Evolutionary conservation across 1,284 basidiomycete species (phyloP).

Genomic region (Moniliophthora roreri): DNA sequence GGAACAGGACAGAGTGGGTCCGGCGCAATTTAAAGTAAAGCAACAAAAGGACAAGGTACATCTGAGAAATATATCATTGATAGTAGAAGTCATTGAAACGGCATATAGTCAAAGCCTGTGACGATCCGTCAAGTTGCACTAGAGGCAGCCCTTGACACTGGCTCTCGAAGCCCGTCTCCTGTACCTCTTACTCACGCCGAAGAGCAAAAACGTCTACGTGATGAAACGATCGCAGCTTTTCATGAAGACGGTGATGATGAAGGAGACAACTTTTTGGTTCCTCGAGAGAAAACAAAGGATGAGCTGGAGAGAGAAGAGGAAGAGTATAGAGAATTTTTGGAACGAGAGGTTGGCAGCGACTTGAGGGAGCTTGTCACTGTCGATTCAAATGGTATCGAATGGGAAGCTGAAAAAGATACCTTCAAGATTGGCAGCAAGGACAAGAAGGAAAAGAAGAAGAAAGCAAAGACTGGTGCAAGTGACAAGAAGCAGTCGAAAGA

Average conservation of each 20-base stretch:
- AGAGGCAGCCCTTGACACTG: constrained; percentile 49
- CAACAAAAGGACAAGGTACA: constrained; percentile 55
- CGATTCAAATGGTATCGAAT: constrained; percentile 26
- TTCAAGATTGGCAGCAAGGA: constrained; percentile 31
- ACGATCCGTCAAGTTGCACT: constrained; percentile 62
- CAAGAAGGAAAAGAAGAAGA: constrained; percentile 31
- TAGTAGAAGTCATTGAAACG: constrained; percentile 5
- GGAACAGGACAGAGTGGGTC: constrained; percentile 55
- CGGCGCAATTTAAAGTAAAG: constrained; percentile 22
- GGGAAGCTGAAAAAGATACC: constrained; percentile 22
- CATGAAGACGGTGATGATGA: constrained; percentile 47
- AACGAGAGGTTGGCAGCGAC: constrained; percentile 82
- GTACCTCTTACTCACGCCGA: constrained; percentile 70
- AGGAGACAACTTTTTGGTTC: constrained; percentile 66
- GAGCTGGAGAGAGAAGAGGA: constrained; percentile 75
- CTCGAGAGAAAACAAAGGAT: constrained; percentile 75
- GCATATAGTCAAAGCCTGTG: constrained; percentile 53
- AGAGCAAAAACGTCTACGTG: constrained; percentile 75
- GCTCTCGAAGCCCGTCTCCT: constrained; percentile 54
- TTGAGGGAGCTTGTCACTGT: constrained; percentile 58
- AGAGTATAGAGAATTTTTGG: constrained; percentile 80
- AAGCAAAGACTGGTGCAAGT: constrained; percentile 7
- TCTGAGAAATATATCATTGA: constrained; percentile 2
- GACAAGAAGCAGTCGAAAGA: constrained; percentile 41
- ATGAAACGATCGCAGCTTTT: constrained; percentile 86